Conservation (phyloP, 2,329 filamentous ascomycete species). For the Ceratocystis colombiana region DNA sequence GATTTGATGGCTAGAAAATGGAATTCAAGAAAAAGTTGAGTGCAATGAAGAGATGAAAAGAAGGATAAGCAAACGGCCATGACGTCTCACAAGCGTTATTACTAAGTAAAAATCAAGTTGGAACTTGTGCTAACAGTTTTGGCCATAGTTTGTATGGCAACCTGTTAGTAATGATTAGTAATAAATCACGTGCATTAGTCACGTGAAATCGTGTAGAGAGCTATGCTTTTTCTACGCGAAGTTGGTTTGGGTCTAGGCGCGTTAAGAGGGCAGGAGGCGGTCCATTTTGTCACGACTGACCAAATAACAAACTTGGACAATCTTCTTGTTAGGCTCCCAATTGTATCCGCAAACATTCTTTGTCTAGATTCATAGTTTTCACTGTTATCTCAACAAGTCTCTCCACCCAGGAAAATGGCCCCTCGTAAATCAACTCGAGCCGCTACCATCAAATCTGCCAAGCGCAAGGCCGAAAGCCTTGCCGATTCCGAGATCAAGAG, state of each 20-base stretch:
- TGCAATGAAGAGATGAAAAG: neutral
- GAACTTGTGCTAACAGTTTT: constrained; percentile 14
- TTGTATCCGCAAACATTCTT: too few relatives aligned
- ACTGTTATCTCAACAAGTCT: neutral
- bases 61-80: neutral
- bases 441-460: constrained; percentile 13
- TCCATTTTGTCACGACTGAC: too few relatives aligned
- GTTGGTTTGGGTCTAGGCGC: neutral
- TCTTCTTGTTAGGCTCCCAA: too few relatives aligned
- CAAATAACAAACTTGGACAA: too few relatives aligned
- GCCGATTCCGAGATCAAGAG: constrained; percentile 27
- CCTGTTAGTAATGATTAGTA: neutral
- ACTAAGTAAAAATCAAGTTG: neutral
- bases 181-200: neutral
- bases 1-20: neutral
- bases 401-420: neutral
- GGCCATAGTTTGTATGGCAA: neutral
- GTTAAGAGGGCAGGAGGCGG: too few relatives aligned
- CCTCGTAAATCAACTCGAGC: constrained; percentile 21
- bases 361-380: neutral
- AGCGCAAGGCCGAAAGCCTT: constrained; percentile 27
- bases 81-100: constrained; percentile 3
- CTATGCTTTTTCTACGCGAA: neutral
- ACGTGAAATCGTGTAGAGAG: constrained; percentile 16
- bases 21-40: neutral